Evolutionary conservation across 2,329 filamentous ascomycete species (phyloP).

Genomic region (Plectosphaerella cucumerina): DNA sequence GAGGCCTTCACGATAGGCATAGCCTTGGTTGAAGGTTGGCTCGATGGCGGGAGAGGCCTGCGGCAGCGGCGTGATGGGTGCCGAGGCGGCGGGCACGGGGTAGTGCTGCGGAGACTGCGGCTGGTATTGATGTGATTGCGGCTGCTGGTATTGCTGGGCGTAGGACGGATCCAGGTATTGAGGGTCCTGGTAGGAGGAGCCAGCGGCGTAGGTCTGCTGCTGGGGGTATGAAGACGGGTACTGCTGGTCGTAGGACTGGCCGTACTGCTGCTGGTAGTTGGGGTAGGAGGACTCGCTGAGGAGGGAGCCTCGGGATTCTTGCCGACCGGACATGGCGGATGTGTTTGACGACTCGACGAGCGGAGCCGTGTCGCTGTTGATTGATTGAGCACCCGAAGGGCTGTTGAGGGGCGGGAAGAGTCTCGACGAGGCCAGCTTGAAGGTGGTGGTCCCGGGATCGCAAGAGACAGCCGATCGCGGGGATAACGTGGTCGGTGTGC

Average conservation of each 20-base stretch:
- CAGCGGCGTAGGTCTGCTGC: conserved; percentile 9
- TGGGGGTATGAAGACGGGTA: conserved; percentile 5
- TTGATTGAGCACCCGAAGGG: conserved; percentile 4
- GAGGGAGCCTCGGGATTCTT: conserved; percentile 36
- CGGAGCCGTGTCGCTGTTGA: conserved; percentile 23
- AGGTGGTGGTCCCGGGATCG: background rate
- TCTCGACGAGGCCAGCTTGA: background rate
- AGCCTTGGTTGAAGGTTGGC: conserved; percentile 21
- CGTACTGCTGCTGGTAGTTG: conserved; percentile 19
- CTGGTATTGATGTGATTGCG: background rate
- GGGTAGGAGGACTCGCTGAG: conserved; percentile 32
- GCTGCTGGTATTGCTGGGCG: conserved; percentile 12
- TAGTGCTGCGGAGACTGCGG: conserved; percentile 1
- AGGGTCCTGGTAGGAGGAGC: conserved; percentile 10
- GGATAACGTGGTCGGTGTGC: background rate
- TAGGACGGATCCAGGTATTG: conserved; percentile 21
- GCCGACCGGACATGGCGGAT: conserved; percentile 30
- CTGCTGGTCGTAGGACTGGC: conserved; percentile 16
- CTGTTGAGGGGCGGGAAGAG: conserved; percentile 2
- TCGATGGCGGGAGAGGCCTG: conserved; percentile 16
- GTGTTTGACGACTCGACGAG: conserved; percentile 12
- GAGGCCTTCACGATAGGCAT: conserved; percentile 31
- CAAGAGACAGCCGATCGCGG: conserved; percentile 1
- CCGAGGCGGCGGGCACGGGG: background rate
- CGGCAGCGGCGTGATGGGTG: conserved; percentile 12